phyloP scores from a whole-genome alignment of 306 rosid genomes.

The Heteromeles arbutifolia region DNA sequence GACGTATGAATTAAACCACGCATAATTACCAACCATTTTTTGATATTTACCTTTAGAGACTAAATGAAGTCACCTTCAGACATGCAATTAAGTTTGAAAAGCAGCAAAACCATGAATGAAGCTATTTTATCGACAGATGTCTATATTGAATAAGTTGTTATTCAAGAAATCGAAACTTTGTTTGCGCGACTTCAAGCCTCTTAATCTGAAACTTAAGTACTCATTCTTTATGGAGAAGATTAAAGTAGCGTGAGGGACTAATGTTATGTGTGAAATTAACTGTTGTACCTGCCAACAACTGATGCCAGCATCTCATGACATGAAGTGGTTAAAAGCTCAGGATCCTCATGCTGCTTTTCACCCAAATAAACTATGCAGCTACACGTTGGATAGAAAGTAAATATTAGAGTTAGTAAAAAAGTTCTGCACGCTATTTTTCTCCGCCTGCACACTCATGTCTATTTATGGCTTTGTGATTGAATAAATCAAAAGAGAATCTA shows the following conservation, averaged over 20 bases:
- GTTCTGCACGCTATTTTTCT: too few species aligned
- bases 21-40: neutral
- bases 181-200: neutral
- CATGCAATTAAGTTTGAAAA: neutral
- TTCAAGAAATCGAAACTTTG: too few species aligned
- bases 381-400: neutral
- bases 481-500: too few species aligned
- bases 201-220: neutral
- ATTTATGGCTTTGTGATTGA: too few species aligned
- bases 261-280: neutral
- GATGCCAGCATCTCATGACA: slow-evolving; percentile 26
- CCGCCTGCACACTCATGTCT: too few species aligned
- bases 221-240: neutral
- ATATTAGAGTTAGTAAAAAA: neutral
- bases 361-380: slow-evolving; percentile 40
- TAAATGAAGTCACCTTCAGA: neutral
- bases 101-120: neutral
- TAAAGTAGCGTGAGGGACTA: too few species aligned
- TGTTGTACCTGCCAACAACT: slow-evolving; percentile 28
- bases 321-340: slow-evolving; percentile 15
- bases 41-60: neutral
- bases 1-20: neutral
- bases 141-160: neutral
- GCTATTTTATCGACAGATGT: neutral
- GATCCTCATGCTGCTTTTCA: slow-evolving; percentile 20